phyloP scores from a whole-genome alignment of 2,329 filamentous ascomycete species.

The Monilinia vaccinii-corymbosi region DNA sequence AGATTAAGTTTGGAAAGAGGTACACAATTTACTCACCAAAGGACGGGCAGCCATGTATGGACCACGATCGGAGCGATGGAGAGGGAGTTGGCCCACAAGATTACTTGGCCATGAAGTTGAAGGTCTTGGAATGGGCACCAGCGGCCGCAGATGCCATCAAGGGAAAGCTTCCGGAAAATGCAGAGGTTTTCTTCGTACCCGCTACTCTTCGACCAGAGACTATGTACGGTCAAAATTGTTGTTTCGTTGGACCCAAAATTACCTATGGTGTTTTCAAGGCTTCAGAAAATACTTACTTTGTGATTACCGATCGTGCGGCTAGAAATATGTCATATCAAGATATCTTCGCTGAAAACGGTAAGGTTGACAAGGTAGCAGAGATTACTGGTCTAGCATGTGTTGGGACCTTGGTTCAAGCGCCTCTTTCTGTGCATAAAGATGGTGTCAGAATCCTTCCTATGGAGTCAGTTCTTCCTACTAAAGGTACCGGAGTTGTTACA shows the following conservation, averaged over 20 bases:
- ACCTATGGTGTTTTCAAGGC: constrained; percentile 82
- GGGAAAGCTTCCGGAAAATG: constrained; percentile 68
- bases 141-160: constrained; percentile 62
- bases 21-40: constrained; percentile 93
- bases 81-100: constrained; percentile 82
- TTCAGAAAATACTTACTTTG: constrained; percentile 68
- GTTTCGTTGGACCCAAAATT: constrained; percentile 87
- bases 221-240: constrained; percentile 97
- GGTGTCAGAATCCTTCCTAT: constrained; percentile 88
- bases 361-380: constrained; percentile 65
- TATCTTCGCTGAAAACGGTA: constrained; percentile 68
- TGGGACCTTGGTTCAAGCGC: constrained; percentile 82
- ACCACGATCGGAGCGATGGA: constrained; percentile 73
- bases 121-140: constrained; percentile 81
- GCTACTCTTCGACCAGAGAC: constrained; percentile 93
- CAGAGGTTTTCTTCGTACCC: constrained; percentile 80
- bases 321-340: constrained; percentile 96
- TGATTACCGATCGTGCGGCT: constrained; percentile 73
- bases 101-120: constrained; percentile 86
- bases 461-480: constrained; percentile 84
- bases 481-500: constrained; percentile 94
- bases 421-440: constrained; percentile 74
- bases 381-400: constrained; percentile 71
- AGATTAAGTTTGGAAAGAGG: constrained; percentile 87
- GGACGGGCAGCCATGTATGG: constrained; percentile 80